Base-by-base conservation (phyloP, 1,284 basidiomycete species). In the Volvariella surrecta region DNA sequence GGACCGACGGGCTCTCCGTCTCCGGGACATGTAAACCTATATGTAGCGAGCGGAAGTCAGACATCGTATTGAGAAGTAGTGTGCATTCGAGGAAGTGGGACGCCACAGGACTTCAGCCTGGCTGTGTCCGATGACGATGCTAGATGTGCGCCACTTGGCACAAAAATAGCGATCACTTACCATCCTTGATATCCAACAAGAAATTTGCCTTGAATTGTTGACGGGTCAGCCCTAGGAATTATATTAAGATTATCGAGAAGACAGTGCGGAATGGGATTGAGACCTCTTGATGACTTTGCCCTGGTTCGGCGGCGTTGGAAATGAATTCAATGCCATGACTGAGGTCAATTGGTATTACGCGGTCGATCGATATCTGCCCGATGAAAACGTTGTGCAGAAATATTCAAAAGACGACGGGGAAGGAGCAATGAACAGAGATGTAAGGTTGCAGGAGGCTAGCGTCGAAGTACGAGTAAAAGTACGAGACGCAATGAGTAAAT, bases 111-210 rank as follows among this genome's bases (percentile, higher is more conserved):
- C 24, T 28, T 28, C 6, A n/a, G n/a, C n/a, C n/a, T n/a, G n/a
- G n/a, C n/a, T n/a, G n/a, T n/a, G n/a, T n/a, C n/a, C n/a, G n/a
- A n/a, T n/a, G n/a, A n/a, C n/a, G n/a, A n/a, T n/a, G n/a, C n/a
- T n/a, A n/a, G n/a, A n/a, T n/a, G n/a, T n/a, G n/a, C n/a, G n/a
- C n/a, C n/a, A n/a, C n/a, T n/a, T n/a, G n/a, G n/a, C n/a, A n/a
- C n/a, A n/a, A n/a, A 28, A 11, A 28, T 6, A 28, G 24, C 24
- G 24, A 6, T 28, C 24, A 19, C 34, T 6, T 55, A 85, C 86
- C 86, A 89, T 57, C 84, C 86, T 59, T 89, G 86, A 55, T 89
- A 89, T 19, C 86, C 86, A 0, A 88, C 82, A 17, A 89, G 61
- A 54, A 88, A 78, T 55, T 89, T 89, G 62, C 86, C 75, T 47